Evolutionary conservation across 345 rosid genomes (phyloP).

Genomic region (Raphanus sativus): DNA sequence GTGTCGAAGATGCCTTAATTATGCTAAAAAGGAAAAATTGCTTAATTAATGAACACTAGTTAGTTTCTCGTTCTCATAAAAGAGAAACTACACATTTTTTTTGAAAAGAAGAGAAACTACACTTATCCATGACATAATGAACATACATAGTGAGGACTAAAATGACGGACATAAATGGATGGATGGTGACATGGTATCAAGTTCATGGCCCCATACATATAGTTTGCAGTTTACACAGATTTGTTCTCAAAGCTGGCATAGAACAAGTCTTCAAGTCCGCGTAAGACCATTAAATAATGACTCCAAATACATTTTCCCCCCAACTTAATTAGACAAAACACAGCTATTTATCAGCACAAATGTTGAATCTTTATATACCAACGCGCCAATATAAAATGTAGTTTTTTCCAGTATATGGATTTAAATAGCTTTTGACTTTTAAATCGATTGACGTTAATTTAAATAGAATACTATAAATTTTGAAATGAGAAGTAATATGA

Average conservation of each 20-base stretch:
- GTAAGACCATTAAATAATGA: constrained; percentile 17
- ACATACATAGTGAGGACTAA: constrained; percentile 14
- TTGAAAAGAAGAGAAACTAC: not conserved
- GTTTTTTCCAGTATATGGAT: not conserved
- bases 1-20: too few species aligned
- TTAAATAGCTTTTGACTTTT: constrained; percentile 26
- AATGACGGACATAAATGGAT: not conserved
- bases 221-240: not conserved
- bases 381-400: constrained; percentile 14
- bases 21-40: too few species aligned
- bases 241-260: not conserved
- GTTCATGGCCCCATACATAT: not conserved
- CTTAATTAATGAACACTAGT: too few species aligned
- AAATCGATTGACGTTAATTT: not conserved
- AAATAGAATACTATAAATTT: not conserved
- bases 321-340: not conserved
- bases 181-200: not conserved
- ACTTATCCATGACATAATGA: not conserved
- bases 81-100: too few species aligned
- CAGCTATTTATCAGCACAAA: constrained; percentile 25
- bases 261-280: constrained; percentile 35
- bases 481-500: not conserved
- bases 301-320: not conserved
- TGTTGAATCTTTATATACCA: constrained; percentile 13
- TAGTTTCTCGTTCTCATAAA: too few species aligned